Evolutionary conservation across 352 stramenopile genomes (phyloP), one percentile per base, ranked within the genome.

Genomic region (Globisporangium carolinianum): DNA sequence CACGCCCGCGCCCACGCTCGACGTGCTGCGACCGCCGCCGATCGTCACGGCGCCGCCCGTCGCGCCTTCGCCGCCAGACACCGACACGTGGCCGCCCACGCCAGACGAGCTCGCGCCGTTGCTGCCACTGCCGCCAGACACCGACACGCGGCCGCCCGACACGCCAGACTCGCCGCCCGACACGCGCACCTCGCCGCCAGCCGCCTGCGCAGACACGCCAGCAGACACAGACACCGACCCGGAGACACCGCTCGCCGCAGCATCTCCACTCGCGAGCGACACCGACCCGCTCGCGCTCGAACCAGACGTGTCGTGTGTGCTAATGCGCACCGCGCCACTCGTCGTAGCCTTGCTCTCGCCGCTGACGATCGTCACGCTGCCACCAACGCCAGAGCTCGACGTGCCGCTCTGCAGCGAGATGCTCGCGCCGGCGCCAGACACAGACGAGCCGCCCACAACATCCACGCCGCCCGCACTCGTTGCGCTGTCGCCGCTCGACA

Each of bases 11-110:
- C 38, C 54, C 39, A 57, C 58, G 32, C 42, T 52, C 55, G 32
- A 54, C 56, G 46, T 46, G 46, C 32, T 52, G 32, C 32, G 53
- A 43, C 53, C 53, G 11, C 68, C 62, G 52, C 60, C 58, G 18
- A 61, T 62, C 45, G 67, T 62, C 8, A 63, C 62, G n/a, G 65
- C 60, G 41, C 65, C 11, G 32, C 69, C 66, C 35, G 55, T 67
- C 6, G 63, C 65, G 10, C 63, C 69, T 41, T 60, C 55, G n/a
- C 52, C 55, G n/a, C 58, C 61, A 49, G 37, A 58, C 37, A 55
- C 32, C 49, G 12, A n/a, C 4, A 51, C 9, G 12, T 1, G 9
- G 49, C 54, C 37, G 14, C 46, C 46, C 15, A 51, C 39, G 35
- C 47, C 56, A 51, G 48, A 62, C 32, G 56, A 54, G 14, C 41